A percentile compares a stretch with the other conserved stretches of the same genome.
Conservation (phyloP, 495 filamentous ascomycete species). For the Penicillium manginii region DNA sequence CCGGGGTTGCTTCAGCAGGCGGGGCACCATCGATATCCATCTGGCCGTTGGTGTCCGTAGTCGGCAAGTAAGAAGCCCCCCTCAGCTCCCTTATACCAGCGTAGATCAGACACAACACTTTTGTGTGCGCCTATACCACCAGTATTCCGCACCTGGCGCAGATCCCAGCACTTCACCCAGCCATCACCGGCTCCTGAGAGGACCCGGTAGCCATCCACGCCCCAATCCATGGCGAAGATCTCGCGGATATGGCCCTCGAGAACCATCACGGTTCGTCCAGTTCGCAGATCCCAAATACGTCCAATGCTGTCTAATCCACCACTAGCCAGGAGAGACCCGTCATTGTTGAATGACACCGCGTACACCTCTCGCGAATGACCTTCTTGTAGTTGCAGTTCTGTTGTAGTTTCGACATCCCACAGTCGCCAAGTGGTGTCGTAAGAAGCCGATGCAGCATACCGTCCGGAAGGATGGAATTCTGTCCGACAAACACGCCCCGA, state of each 20-base stretch:
- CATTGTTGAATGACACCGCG: slow-evolving; percentile 82
- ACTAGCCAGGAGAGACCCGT: slow-evolving; percentile 87
- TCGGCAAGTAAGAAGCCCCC: slow-evolving; percentile 63
- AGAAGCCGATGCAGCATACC: slow-evolving; percentile 89
- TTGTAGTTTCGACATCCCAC: slow-evolving; percentile 87
- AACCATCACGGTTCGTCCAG: slow-evolving; percentile 93
- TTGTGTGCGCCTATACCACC: slow-evolving; percentile 90
- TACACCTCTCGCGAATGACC: slow-evolving; percentile 94
- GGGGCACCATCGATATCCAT: slow-evolving; percentile 58
- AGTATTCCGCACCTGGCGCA: slow-evolving; percentile 80
- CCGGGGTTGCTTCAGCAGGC: slow-evolving; percentile 24
- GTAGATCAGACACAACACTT: slow-evolving; percentile 86
- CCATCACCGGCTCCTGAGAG: slow-evolving; percentile 91
- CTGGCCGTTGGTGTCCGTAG: slow-evolving; percentile 62
- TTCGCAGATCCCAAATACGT: slow-evolving; percentile 94
- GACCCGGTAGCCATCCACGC: slow-evolving; percentile 84
- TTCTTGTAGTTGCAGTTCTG: slow-evolving; percentile 88
- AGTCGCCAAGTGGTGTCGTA: slow-evolving; percentile 97
- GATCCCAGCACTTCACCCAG: slow-evolving; percentile 97
- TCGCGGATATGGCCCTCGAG: slow-evolving; percentile 92
- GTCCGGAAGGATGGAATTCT: slow-evolving; percentile 92
- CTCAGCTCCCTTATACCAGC: slow-evolving; percentile 89
- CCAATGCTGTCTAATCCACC: slow-evolving; percentile 93
- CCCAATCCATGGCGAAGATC: slow-evolving; percentile 92
- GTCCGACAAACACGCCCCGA: slow-evolving; percentile 85